Base-by-base conservation (phyloP, 2,329 filamentous ascomycete genomes). In the Alternaria metachromatica region DNA sequence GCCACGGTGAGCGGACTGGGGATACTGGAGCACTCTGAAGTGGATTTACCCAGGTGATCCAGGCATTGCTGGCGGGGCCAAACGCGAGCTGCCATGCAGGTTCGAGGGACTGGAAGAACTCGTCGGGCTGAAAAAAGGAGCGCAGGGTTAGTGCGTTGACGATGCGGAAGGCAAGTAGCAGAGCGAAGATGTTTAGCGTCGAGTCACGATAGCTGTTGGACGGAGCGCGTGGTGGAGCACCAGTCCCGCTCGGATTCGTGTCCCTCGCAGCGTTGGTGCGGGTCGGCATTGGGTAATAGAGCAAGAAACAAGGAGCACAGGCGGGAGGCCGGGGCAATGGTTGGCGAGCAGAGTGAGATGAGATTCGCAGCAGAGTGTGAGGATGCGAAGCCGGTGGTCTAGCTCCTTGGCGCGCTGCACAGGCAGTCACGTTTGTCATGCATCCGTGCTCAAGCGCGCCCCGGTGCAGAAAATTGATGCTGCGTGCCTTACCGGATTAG, bases 71-170 rank as follows among this genome's bases (percentile, higher is more conserved):
- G 13, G 85, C 78, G 3, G 84, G 76, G 21, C 94, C 94, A 84
- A 97, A 97, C 4, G 92, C 92, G 59, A 96, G 86, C 73, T 90
- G 85, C 94, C 95, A 98, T 70, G 96, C 96, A 57, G 96, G 95
- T 82, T 99, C 96, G 48, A 98, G 87, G 2, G 94, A 92, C 78
- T 99, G 96, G 76, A 96, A 99, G 84, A 93, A 98, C 81, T 99
- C 96, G 83, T 99, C 96, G 26, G 96, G 96, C 80, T 99, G 96
- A 82, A 99, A 99, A 80, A 97, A 99, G 20, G 96, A 98, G 69
- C 88, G 85, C 61, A 96, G 84, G 66, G 86, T 88, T 72, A 96
- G 85, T 30, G 93, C 90, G 82, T 97, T 97, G 78, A 92, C 79
- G 68, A 95, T 86, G 58, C 96, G 92, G 67, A 97, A 87, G 44